Evolutionary conservation across 148 eudicot species (phyloP), one percentile per base, ranked within the genome.

Genomic region (Rheum nobile): DNA sequence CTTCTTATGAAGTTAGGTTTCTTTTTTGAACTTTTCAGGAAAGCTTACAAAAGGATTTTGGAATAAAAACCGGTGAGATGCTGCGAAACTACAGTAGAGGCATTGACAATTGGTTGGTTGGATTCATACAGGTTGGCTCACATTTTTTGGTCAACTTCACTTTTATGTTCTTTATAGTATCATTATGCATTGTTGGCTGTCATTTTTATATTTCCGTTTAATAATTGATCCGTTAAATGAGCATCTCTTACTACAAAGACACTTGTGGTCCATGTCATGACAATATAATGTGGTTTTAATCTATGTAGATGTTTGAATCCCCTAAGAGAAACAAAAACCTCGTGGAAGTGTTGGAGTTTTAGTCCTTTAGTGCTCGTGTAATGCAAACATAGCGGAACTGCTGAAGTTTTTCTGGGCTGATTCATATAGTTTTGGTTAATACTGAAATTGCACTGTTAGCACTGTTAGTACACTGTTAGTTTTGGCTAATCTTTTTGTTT

Each of bases 1-100:
- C 50, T 14, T 46, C 14, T 46, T 14, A 46, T 46, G 50, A 46
- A 46, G 4, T 46, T 1, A 52, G 59, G 21, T 52, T 52, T 52
- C 28, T n/a, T n/a, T n/a, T 34, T 42, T 77, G 72, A 19, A 26
- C 28, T 82, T 63, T 79, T 63, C 79, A 95, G 98, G 98, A 95
- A 71, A 83, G 84, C 75, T 90, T 91, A 75, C 93, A 83, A 77
- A 91, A 85, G 82, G 93, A 91, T 50, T 88, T 90, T 85, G 98
- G 98, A 48, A 47, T 77, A 46, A 94, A 90, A 87, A 91, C 97
- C 79, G 97, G 98, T 74, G 96, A 91, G 78, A 94, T 91, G 98
- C 85, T 94, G 72, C 91, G 97, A 96, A 94, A 86, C 72, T 90
- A 83, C 76, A 79, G 91, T 77, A 86, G 97, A 80, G 98, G 98